phyloP scores from a whole-genome alignment of 2,329 filamentous ascomycete species.

The Aspergillus piperis region DNA sequence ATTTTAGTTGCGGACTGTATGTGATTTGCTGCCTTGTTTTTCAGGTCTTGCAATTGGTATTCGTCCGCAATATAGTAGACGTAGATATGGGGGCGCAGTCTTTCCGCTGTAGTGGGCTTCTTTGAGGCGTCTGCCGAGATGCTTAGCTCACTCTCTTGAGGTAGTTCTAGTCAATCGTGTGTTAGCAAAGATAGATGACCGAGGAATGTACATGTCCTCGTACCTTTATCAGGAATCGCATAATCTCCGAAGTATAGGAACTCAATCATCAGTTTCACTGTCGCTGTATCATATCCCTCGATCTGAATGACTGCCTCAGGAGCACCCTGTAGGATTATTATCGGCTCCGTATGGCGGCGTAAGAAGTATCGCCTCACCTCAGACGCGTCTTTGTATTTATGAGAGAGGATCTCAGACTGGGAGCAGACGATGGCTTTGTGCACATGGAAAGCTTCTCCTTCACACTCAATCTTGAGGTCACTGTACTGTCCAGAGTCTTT shows the following conservation, averaged over 20 bases:
- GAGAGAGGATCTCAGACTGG: neutral
- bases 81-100: too few relatives aligned
- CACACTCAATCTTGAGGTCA: neutral
- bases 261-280: constrained; percentile 3
- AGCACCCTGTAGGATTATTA: too few relatives aligned
- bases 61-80: too few relatives aligned
- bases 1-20: too few relatives aligned
- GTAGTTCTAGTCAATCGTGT: too few relatives aligned
- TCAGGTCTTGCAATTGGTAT: too few relatives aligned
- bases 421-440: constrained; percentile 2
- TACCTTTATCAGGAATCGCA: neutral
- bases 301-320: neutral
- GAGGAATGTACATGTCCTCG: neutral
- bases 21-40: too few relatives aligned
- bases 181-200: too few relatives aligned
- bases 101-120: too few relatives aligned
- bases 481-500: neutral
- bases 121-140: too few relatives aligned
- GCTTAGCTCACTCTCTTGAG: too few relatives aligned
- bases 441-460: neutral
- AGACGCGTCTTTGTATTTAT: neutral
- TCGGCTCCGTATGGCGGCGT: neutral
- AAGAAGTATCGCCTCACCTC: neutral
- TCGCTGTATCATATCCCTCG: neutral
- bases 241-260: constrained; percentile 5